phyloP scores from a whole-genome alignment of 108 stramenopile species.

The Nitzschia palea region DNA sequence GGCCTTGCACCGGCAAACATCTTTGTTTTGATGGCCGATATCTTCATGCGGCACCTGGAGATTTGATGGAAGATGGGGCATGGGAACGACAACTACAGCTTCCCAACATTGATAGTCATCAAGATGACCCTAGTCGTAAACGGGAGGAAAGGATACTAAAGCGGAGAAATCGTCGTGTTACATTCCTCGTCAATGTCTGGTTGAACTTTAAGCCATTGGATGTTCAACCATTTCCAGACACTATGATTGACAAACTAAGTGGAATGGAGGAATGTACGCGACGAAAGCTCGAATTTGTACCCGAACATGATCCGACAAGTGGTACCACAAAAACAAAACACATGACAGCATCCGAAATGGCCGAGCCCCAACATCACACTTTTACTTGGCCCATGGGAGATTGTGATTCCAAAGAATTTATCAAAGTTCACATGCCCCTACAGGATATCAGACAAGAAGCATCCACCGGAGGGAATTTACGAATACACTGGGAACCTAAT shows the following conservation, averaged over 20 bases:
- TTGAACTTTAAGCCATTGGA: slow-evolving; percentile 82
- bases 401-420: slow-evolving; percentile 42
- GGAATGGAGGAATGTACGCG: slow-evolving; percentile 9
- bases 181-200: slow-evolving; percentile 94
- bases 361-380: neutral
- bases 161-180: slow-evolving; percentile 54
- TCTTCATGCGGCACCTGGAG: slow-evolving; percentile 74
- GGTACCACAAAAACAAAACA: neutral
- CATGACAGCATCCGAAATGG: neutral
- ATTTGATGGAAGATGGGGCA: slow-evolving; percentile 54
- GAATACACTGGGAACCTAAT: slow-evolving; percentile 19
- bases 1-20: slow-evolving; percentile 77
- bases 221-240: slow-evolving; percentile 68
- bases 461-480: slow-evolving; percentile 25
- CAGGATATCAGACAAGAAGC: slow-evolving; percentile 22
- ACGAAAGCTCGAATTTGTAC: slow-evolving; percentile 12
- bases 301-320: neutral
- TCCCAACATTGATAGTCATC: neutral
- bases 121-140: neutral
- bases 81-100: slow-evolving; percentile 52
- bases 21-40: slow-evolving; percentile 78
- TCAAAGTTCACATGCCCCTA: slow-evolving; percentile 53
- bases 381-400: slow-evolving; percentile 72
- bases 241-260: slow-evolving; percentile 69
- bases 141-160: slow-evolving; percentile 3